A percentile compares a stretch with the other conserved stretches of the same genome.
Conservation (phyloP, 148 eudicot species). For the Dianthus caryophyllus region DNA sequence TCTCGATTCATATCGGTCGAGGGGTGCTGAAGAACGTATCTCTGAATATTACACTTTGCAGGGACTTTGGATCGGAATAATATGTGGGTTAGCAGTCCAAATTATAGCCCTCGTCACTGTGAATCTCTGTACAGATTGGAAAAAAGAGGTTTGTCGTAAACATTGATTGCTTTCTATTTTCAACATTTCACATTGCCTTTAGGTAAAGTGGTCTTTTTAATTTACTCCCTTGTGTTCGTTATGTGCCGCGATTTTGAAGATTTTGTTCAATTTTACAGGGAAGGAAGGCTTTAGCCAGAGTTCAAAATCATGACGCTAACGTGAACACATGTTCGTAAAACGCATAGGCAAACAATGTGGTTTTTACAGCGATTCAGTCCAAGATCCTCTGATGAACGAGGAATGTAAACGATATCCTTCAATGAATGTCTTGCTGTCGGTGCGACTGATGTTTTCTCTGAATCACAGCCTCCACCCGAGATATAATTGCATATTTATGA, state of each 20-base stretch:
- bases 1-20: neutral
- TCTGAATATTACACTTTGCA: constrained; percentile 11
- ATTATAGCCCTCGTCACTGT: constrained; percentile 42
- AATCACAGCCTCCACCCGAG: too few relatives aligned
- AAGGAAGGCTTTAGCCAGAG: constrained; percentile 8
- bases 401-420: too few relatives aligned
- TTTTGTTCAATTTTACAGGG: neutral
- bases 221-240: too few relatives aligned
- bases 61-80: constrained; percentile 73
- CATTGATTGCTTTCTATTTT: too few relatives aligned
- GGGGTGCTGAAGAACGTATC: neutral
- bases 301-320: neutral
- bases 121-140: constrained; percentile 53
- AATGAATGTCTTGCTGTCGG: too few relatives aligned
- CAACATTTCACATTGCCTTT: too few relatives aligned
- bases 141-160: constrained; percentile 33
- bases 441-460: too few relatives aligned
- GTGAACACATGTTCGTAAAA: neutral
- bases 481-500: too few relatives aligned
- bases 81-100: constrained; percentile 55
- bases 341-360: neutral
- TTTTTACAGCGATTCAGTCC: neutral
- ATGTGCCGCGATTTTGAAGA: too few relatives aligned
- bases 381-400: too few relatives aligned
- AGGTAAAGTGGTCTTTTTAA: too few relatives aligned